These are phyloP conservation scores for Passalora sequoiae DNA, from an alignment of 2,329 filamentous ascomycete species.

Conservation along the genomic window DNA sequence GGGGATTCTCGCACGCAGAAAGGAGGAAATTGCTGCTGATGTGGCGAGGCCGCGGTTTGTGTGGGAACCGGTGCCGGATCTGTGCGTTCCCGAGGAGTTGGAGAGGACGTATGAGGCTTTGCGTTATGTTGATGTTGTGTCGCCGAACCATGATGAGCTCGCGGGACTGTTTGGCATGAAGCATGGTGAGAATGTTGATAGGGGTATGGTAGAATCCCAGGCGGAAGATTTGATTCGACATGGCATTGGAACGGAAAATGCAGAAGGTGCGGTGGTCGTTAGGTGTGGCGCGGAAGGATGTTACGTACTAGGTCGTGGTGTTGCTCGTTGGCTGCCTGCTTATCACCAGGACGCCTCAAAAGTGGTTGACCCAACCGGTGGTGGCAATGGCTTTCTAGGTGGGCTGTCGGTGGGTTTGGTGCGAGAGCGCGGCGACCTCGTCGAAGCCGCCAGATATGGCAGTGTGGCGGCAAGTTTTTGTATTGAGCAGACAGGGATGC, in stretches of 20 bases:
- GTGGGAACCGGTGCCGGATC: slow-evolving; percentile 92
- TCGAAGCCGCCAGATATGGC: slow-evolving; percentile 71
- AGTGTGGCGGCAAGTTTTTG: slow-evolving; percentile 83
- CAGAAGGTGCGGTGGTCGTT: slow-evolving; percentile 57
- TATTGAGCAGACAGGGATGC: slow-evolving; percentile 90
- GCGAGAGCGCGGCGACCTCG: slow-evolving; percentile 51
- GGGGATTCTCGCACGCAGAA: slow-evolving; percentile 58
- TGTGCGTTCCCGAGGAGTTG: slow-evolving; percentile 65
- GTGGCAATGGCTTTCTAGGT: slow-evolving; percentile 82
- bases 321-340: slow-evolving; percentile 66
- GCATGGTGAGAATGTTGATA: slow-evolving; percentile 33
- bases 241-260: slow-evolving; percentile 30
- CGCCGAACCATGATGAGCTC: slow-evolving; percentile 86
- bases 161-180: slow-evolving; percentile 67
- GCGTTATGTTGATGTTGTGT: slow-evolving; percentile 54
- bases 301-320: slow-evolving; percentile 38
- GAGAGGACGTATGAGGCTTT: slow-evolving; percentile 51
- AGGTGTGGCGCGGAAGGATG: slow-evolving; percentile 69
- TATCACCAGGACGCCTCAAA: slow-evolving; percentile 54
- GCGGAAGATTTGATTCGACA: slow-evolving; percentile 27
- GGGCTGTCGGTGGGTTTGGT: slow-evolving; percentile 54
- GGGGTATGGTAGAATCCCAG: slow-evolving; percentile 39
- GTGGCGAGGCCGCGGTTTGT: slow-evolving; percentile 61
- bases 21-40: slow-evolving; percentile 26
- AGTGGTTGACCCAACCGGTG: slow-evolving; percentile 89